phyloP scores from a whole-genome alignment of 1,284 basidiomycete genomes.

The Mycosarcoma maydis region DNA sequence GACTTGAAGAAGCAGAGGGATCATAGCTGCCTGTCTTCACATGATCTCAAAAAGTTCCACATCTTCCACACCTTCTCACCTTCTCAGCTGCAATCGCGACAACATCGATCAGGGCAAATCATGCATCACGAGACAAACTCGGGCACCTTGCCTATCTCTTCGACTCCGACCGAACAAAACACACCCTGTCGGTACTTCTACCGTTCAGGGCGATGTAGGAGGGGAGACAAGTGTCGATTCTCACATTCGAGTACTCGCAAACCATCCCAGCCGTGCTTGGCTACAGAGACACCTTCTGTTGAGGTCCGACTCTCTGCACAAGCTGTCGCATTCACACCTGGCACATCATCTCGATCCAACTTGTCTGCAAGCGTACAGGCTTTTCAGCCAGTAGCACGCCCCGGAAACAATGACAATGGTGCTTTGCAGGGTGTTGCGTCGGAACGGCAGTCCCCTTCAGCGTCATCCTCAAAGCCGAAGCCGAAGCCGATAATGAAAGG shows the following conservation, averaged over 20 bases:
- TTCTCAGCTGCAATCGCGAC: too few relatives aligned
- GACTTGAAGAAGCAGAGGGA: too few relatives aligned
- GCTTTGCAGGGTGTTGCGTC: constrained; percentile 7
- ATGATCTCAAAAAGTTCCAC: too few relatives aligned
- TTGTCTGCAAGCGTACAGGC: constrained; percentile 18
- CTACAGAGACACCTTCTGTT: neutral
- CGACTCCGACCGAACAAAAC: neutral
- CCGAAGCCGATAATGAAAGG: constrained; percentile 6
- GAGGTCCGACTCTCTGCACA: constrained; percentile 7
- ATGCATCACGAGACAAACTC: neutral
- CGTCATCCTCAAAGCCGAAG: neutral
- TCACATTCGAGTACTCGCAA: constrained; percentile 14
- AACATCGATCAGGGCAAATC: too few relatives aligned
- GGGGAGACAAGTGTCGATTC: constrained; percentile 34
- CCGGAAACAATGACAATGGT: neutral
- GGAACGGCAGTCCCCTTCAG: neutral
- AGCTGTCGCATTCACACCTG: constrained; percentile 9
- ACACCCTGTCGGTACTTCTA: constrained; percentile 31
- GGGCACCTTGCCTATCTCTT: neutral
- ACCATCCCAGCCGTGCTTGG: neutral
- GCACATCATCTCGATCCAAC: neutral
- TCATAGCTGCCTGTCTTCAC: too few relatives aligned
- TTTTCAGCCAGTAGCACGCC: constrained; percentile 6
- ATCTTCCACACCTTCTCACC: too few relatives aligned
- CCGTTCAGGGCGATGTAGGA: constrained; percentile 35